Evolutionary conservation across 176 grass and related monocot genomes (phyloP).

Genomic region (Phyllostachys edulis): DNA sequence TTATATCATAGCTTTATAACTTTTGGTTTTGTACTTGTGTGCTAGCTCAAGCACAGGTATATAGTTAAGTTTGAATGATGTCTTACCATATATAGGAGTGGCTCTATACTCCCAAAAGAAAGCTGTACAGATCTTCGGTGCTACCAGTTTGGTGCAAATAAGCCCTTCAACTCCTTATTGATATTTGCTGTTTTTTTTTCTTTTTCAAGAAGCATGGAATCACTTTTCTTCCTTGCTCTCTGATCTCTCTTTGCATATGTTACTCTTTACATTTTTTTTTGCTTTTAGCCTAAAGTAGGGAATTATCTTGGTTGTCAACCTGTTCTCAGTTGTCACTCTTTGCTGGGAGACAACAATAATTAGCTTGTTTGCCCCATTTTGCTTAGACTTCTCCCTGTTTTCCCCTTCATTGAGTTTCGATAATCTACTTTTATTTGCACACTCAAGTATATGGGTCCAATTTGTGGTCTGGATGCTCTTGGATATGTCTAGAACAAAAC

Average conservation of each 20-base stretch:
- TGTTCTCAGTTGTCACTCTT: conserved; percentile 4
- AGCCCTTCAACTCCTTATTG: conserved; percentile 20
- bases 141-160: conserved; percentile 5
- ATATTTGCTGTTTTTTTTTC: neutral
- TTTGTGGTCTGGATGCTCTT: conserved; percentile 12
- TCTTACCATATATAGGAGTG: neutral
- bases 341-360: neutral
- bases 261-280: neutral
- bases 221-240: neutral
- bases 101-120: conserved; percentile 1
- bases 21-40: neutral
- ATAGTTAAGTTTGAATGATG: neutral
- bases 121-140: neutral
- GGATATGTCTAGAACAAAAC: neutral
- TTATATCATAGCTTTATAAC: neutral
- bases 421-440: neutral
- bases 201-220: neutral
- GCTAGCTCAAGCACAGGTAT: neutral
- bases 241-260: neutral
- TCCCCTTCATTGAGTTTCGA: neutral
- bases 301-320: neutral
- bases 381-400: neutral
- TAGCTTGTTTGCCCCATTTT: conserved; percentile 9
- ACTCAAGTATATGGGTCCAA: conserved; percentile 20
- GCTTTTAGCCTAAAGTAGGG: neutral